Conservation (phyloP, 2,329 filamentous ascomycete genomes). For the Aspergillus clavatus region DNA sequence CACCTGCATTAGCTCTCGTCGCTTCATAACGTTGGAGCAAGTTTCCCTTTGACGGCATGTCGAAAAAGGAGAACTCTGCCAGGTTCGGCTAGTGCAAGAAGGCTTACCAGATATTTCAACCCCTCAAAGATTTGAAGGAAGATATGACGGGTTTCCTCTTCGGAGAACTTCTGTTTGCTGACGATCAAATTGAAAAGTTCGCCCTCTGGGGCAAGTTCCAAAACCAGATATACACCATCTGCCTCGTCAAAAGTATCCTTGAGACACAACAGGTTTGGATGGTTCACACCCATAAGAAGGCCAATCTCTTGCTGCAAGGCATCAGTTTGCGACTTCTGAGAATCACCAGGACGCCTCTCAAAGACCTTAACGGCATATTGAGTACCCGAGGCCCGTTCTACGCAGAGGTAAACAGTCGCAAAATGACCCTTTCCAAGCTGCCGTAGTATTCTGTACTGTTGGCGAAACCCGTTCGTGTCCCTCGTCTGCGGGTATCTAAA, state of each 20-base stretch:
- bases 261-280: conserved; percentile 85
- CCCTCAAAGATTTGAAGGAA: conserved; percentile 91
- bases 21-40: background rate
- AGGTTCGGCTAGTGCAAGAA: too few relatives aligned
- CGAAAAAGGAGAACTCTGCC: too few relatives aligned
- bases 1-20: background rate
- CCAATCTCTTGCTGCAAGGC: conserved; percentile 93
- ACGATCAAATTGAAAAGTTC: conserved; percentile 96
- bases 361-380: conserved; percentile 94
- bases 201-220: conserved; percentile 86
- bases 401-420: conserved; percentile 84
- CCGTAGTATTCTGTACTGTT: conserved; percentile 79
- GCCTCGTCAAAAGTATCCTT: conserved; percentile 93
- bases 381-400: conserved; percentile 76
- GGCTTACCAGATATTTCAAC: conserved; percentile 82
- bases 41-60: too few relatives aligned
- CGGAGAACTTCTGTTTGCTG: conserved; percentile 79
- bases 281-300: conserved; percentile 93
- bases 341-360: conserved; percentile 74
- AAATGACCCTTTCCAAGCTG: conserved; percentile 94
- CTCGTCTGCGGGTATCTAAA: conserved; percentile 81
- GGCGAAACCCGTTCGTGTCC: conserved; percentile 70
- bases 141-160: conserved; percentile 77
- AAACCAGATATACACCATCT: conserved; percentile 82
- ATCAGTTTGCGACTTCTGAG: conserved; percentile 78